These are phyloP conservation scores for Lactarius deliciosus DNA, from an alignment of 768 basidiomycete genomes.

Conservation along the genomic window DNA sequence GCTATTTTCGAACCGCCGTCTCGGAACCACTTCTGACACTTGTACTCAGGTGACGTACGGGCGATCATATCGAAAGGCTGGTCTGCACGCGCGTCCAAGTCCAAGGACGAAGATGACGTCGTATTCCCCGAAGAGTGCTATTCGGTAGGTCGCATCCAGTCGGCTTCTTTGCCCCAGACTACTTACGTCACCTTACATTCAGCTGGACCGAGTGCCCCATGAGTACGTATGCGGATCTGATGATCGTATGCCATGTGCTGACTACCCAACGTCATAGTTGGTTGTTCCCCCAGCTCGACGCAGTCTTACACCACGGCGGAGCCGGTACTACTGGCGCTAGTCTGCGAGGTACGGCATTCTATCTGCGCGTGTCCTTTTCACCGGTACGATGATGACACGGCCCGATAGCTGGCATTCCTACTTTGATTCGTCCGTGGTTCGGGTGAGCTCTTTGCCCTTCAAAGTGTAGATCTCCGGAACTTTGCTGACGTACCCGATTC, in stretches of 20 bases:
- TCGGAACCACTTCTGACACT: slow-evolving; percentile 10
- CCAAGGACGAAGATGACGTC: slow-evolving; percentile 40
- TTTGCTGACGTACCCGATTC: slow-evolving; percentile 5
- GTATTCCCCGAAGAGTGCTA: slow-evolving; percentile 54
- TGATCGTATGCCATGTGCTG: neutral
- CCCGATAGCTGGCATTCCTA: slow-evolving; percentile 53
- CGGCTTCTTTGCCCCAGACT: neutral
- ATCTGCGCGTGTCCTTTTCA: neutral
- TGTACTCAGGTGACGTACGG: slow-evolving; percentile 51
- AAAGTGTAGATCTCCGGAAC: slow-evolving; percentile 13
- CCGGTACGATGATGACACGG: neutral
- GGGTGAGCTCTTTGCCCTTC: slow-evolving; percentile 37
- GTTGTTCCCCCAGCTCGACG: slow-evolving; percentile 61
- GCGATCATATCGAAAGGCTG: slow-evolving; percentile 71
- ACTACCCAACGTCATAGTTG: slow-evolving; percentile 39
- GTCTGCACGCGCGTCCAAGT: slow-evolving; percentile 54
- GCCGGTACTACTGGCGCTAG: slow-evolving; percentile 72
- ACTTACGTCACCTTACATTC: slow-evolving; percentile 25
- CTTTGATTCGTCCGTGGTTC: slow-evolving; percentile 70
- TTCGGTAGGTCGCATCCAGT: slow-evolving; percentile 33
- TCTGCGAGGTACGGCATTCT: slow-evolving; percentile 41
- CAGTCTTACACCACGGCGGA: slow-evolving; percentile 66
- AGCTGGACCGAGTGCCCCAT: slow-evolving; percentile 66
- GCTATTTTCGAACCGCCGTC: slow-evolving; percentile 27
- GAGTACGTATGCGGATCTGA: slow-evolving; percentile 39